Evolutionary conservation across 108 stramenopile genomes (phyloP).

Genomic region (Conticribra guillardii): DNA sequence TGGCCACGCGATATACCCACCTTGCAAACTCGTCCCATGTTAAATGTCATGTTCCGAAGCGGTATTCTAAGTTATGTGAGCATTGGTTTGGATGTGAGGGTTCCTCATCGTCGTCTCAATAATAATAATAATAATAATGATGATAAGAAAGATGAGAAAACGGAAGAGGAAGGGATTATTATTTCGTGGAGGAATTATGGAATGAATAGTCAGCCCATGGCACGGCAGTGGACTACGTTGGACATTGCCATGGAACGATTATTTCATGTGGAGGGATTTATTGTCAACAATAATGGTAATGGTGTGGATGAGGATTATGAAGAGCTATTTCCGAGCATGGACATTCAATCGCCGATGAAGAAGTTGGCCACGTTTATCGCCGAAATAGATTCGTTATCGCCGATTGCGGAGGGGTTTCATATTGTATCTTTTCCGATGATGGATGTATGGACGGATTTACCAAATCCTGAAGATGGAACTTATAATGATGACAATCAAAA

Average conservation of each 20-base stretch:
- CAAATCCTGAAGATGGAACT: slow-evolving; percentile 5
- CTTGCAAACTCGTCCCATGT: slow-evolving; percentile 45
- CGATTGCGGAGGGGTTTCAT: slow-evolving; percentile 49
- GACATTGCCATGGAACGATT: slow-evolving; percentile 48
- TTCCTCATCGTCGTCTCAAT: slow-evolving; percentile 20
- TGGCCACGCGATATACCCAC: slow-evolving; percentile 48
- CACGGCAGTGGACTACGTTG: slow-evolving; percentile 53
- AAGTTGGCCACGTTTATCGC: slow-evolving; percentile 41
- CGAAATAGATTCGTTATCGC: slow-evolving; percentile 35
- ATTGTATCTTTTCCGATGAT: slow-evolving; percentile 49
- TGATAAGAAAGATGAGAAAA: too few relatives aligned
- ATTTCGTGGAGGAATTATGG: slow-evolving; percentile 58
- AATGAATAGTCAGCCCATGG: slow-evolving; percentile 51
- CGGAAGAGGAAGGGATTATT: neutral
- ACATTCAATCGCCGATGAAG: slow-evolving; percentile 26
- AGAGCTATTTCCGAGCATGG: slow-evolving; percentile 18
- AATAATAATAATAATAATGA: too few relatives aligned
- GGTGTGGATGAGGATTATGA: slow-evolving; percentile 8
- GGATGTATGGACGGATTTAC: slow-evolving; percentile 32
- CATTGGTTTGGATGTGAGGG: slow-evolving; percentile 52
- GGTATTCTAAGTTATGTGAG: slow-evolving; percentile 43
- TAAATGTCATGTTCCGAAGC: slow-evolving; percentile 41
- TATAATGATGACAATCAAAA: neutral
- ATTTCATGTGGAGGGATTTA: slow-evolving; percentile 55
- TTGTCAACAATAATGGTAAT: slow-evolving; percentile 12